Evolutionary conservation across 106 monocot genomes (phyloP), one percentile per base, ranked within the genome.

Genomic region (Dactylorhiza incarnata): DNA sequence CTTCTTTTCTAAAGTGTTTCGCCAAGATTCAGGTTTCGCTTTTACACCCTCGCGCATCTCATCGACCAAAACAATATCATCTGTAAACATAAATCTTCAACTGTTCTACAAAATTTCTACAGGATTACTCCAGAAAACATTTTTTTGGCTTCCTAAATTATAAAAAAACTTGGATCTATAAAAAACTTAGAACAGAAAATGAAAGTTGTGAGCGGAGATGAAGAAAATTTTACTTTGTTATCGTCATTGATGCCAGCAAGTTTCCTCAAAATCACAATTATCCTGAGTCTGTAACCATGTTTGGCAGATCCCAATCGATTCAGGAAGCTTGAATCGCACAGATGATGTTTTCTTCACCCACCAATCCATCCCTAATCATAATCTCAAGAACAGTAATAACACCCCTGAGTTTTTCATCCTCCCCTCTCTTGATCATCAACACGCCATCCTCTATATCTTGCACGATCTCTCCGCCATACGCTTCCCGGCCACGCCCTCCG

Each of bases 171-270:
- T 19, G 5, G 19, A n/a, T n/a, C n/a, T n/a, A n/a, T n/a, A n/a
- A n/a, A n/a, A n/a, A n/a, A n/a, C n/a, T n/a, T n/a, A 56, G 56
- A 17, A 56, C 56, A 17, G 56, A 19, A 56, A 56, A 56, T 9
- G 56, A 56, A 56, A 56, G n/a, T 68, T 4, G 44, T 44, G 68
- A 68, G 17, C 45, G 15, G 12, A 68, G 45, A 68, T n/a, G n/a
- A 23, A 68, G 10, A 8, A 68, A 43, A 15, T 0, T 2, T 43
- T 76, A 93, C 93, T 90, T 93, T 93, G 78, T 84, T 82, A 17
- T 86, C 76, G 9, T 75, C 74, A 9, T 61, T 77, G 71, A 15
- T 50, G 1, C 45, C 44, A 2, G 88, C 82, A 61, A 94, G 78
- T 16, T 63, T 85, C 76, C 86, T 86, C 61, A 94, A 51, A 4